Evolutionary conservation across 2,329 filamentous ascomycete genomes (phyloP), one percentile per base, ranked within the genome.

Genomic region (Talaromyces sp.): DNA sequence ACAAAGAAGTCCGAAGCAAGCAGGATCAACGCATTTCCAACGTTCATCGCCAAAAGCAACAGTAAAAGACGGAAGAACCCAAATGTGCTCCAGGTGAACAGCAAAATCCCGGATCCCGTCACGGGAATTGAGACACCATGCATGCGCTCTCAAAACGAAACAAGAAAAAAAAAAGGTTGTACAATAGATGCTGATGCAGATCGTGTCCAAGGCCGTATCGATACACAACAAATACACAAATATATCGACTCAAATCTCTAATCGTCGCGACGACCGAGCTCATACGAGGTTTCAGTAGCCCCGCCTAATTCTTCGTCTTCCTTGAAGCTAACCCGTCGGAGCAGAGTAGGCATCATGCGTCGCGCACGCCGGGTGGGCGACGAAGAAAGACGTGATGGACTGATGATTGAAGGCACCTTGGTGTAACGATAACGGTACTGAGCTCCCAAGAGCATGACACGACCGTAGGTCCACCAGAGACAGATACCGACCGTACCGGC

Each of bases 401-500:
- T 64, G 53, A 67, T 54, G 47, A 68, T 54, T 17, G 56, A 47
- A 29, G 65, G 64, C 24, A 72, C 43, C 51, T 69, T 70, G 10
- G 66, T 57, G 61, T 74, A 74, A 24, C 72, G 70, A 56, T 73
- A 72, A 56, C 68, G 70, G 56, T 75, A 75, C 51, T 71, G 70
- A 14, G 70, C 63, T 32, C 74, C 70, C 29, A 75, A 59, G 55
- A 77, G 65, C 42, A 77, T 62, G 19, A 79, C 57, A 4, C 79
- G 77, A 24, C 75, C 75, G 56, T 82, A 83, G 20, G 74, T 67
- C 73, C 75, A 80, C 77, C 79, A 83, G 49, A 78, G 66, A 35
- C 71, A 64, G 52, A 79, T 70, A 14, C 80, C 75, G 17, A 81
- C 70, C 20, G 76, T 63, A 37, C 74, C 75, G 22, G 77, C 80